Evolutionary conservation across 2,329 filamentous ascomycete species (phyloP).

Genomic region (Colletotrichum lindemuthianum): DNA sequence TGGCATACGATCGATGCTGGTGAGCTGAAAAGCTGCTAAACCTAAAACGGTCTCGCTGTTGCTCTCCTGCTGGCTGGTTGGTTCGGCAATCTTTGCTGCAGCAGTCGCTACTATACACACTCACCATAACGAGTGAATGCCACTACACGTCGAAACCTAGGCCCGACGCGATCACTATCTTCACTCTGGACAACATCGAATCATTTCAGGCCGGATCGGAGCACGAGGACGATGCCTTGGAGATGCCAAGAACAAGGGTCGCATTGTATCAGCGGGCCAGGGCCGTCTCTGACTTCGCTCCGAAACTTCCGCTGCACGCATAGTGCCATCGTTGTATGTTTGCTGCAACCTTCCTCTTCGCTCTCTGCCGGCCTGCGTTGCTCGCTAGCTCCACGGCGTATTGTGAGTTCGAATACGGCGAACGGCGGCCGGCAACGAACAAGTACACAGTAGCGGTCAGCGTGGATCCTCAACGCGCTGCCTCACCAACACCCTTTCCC

Average conservation of each 20-base stretch:
- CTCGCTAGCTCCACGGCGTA: neutral
- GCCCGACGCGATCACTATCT: constrained; percentile 4
- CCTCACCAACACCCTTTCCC: constrained; percentile 12
- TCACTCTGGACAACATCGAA: neutral
- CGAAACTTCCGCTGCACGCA: constrained; percentile 27
- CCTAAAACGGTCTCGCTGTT: neutral
- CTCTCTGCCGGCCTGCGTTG: constrained; percentile 2
- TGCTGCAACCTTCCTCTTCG: constrained; percentile 19
- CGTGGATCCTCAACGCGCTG: constrained; percentile 1
- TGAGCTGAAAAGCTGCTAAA: constrained; percentile 6
- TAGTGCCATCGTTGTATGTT: neutral
- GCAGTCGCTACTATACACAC: too few relatives aligned
- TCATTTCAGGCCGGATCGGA: constrained; percentile 4
- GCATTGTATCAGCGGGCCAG: neutral
- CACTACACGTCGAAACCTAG: neutral
- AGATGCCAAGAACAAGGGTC: constrained; percentile 22
- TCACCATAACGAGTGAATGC: neutral
- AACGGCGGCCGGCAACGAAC: neutral
- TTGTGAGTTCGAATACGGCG: neutral
- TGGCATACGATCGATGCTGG: constrained; percentile 28
- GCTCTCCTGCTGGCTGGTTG: neutral
- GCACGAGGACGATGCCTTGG: constrained; percentile 4
- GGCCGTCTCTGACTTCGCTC: constrained; percentile 9
- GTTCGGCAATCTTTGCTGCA: too few relatives aligned
- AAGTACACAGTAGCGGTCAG: too few relatives aligned